A percentile compares a stretch with the other conserved stretches of the same genome.
Evolutionary conservation across 345 rosid genomes (phyloP).

Genomic region (Citrus hindsii): DNA sequence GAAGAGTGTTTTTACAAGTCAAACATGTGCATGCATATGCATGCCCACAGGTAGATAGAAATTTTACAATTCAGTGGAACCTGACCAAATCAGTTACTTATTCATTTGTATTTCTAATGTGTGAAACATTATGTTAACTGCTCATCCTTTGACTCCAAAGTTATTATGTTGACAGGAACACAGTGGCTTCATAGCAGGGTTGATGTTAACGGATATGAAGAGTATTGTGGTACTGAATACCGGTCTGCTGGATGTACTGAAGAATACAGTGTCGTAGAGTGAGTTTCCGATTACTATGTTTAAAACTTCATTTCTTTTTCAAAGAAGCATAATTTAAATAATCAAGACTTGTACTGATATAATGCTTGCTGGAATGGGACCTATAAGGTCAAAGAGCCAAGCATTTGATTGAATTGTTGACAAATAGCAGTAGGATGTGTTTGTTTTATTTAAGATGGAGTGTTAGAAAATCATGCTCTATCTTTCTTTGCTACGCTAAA

Average conservation of each 20-base stretch:
- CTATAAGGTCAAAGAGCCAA: background rate
- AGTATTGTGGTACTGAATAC: conserved; percentile 79
- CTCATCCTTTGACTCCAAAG: background rate
- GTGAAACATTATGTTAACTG: background rate
- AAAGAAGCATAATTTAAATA: background rate
- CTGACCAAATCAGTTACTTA: background rate
- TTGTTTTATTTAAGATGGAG: background rate
- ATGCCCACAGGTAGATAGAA: background rate
- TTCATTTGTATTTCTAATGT: background rate
- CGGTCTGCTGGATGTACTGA: conserved; percentile 92
- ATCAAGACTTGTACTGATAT: background rate
- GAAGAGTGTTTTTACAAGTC: background rate
- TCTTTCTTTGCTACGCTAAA: background rate
- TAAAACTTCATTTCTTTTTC: background rate
- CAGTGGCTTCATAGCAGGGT: conserved; percentile 92
- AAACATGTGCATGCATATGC: background rate
- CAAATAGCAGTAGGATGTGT: background rate
- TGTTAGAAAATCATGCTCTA: background rate
- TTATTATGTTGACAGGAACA: conserved; percentile 39
- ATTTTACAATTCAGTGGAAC: background rate
- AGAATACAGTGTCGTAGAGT: conserved; percentile 70
- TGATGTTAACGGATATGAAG: conserved; percentile 81
- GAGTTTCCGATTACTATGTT: conserved; percentile 20
- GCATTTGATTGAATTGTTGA: background rate
- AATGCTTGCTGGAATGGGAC: background rate